These are phyloP conservation scores for Camelina laxa DNA, from an alignment of 345 rosid genomes.

Conservation along the genomic window DNA sequence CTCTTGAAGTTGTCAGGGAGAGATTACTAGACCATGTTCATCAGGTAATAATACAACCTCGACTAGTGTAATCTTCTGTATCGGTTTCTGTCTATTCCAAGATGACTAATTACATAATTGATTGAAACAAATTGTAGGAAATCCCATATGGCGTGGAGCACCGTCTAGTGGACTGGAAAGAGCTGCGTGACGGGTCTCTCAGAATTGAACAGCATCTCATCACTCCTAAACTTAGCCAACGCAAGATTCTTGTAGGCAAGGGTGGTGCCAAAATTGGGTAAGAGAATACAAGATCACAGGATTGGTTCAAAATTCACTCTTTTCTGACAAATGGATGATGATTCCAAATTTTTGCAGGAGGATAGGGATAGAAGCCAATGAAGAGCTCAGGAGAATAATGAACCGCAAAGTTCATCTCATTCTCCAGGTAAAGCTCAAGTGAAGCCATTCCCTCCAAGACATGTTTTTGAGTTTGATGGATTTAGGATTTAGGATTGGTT, in stretches of 20 bases:
- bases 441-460: constrained; percentile 37
- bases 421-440: constrained; percentile 76
- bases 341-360: too few species aligned
- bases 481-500: constrained; percentile 31
- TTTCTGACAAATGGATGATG: too few species aligned
- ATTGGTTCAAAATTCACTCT: background rate
- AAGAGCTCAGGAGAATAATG: constrained; percentile 84
- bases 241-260: constrained; percentile 93
- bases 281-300: constrained; percentile 22
- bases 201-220: constrained; percentile 90
- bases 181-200: constrained; percentile 77
- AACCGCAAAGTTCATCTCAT: constrained; percentile 85
- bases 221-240: constrained; percentile 77
- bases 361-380: constrained; percentile 91
- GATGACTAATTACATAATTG: background rate
- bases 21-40: constrained; percentile 86
- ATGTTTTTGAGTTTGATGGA: constrained; percentile 22
- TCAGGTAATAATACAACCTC: constrained; percentile 57
- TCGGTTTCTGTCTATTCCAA: background rate
- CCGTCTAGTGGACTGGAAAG: constrained; percentile 88
- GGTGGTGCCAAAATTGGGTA: constrained; percentile 88
- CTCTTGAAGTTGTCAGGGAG: constrained; percentile 91
- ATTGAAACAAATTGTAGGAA: constrained; percentile 57
- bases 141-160: constrained; percentile 81
- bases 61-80: constrained; percentile 19